phyloP scores from a whole-genome alignment of 2,329 filamentous ascomycete species.

The Fusarium aywerte region DNA sequence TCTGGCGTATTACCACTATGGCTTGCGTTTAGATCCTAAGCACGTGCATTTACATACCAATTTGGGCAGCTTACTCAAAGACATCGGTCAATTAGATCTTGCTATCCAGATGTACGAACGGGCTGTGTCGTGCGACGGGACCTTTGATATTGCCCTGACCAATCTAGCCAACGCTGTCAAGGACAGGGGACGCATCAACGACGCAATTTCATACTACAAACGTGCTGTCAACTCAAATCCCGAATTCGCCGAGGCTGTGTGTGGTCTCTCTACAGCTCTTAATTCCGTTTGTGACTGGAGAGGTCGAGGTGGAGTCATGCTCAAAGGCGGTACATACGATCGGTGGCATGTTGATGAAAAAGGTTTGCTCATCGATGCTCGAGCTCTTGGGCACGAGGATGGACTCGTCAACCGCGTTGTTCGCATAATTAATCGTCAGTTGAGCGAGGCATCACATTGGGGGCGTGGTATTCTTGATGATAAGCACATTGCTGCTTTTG shows the following conservation, averaged over 20 bases:
- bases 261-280: constrained; percentile 90
- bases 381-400: constrained; percentile 67
- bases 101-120: constrained; percentile 98
- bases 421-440: constrained; percentile 88
- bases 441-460: constrained; percentile 88
- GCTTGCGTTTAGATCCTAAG: constrained; percentile 82
- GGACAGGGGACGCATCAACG: constrained; percentile 89
- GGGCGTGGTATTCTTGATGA: constrained; percentile 76
- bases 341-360: constrained; percentile 92
- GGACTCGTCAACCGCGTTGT: constrained; percentile 93
- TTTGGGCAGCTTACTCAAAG: constrained; percentile 91
- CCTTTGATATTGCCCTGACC: constrained; percentile 95
- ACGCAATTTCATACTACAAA: constrained; percentile 92
- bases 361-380: constrained; percentile 83
- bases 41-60: constrained; percentile 98
- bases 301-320: constrained; percentile 84
- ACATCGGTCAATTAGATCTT: constrained; percentile 90
- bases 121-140: constrained; percentile 90
- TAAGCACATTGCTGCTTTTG: constrained; percentile 62
- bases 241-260: constrained; percentile 96
- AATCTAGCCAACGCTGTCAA: constrained; percentile 98
- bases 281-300: constrained; percentile 98
- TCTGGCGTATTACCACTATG: constrained; percentile 94
- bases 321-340: constrained; percentile 79
- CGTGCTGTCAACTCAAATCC: constrained; percentile 92